Base-by-base conservation (phyloP, 176 grass and related monocot species). In the Phoenix dactylifera region DNA sequence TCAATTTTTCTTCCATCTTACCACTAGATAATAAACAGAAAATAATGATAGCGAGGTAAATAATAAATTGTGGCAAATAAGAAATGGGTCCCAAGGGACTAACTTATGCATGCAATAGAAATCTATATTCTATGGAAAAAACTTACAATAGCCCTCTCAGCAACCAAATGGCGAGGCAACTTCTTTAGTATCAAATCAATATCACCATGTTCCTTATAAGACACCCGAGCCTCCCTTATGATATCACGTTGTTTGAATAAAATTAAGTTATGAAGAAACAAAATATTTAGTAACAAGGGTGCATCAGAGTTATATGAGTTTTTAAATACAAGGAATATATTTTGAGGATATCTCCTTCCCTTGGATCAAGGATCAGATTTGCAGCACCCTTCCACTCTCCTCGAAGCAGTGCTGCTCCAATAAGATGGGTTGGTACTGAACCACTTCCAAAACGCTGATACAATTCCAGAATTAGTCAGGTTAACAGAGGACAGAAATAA, bases 321-420 rank as follows among this genome's bases (percentile, higher is more conserved):
- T 62, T 61, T 25, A 72, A 39, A 26, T 59, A 75, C 32, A 68
- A 79, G 2, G 16, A n/a, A 51, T 60, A 6, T 24, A 69, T 72
- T 64, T 78, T 63, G 24, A 98, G 93, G 93, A 98, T 98, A 98
- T 98, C 93, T 88, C 93, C 93, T 82, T 98, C 87, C 70, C 81
- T 98, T 73, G 93, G 87, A 82, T 98, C 87, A 79, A 98, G 87
- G 80, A 98, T 90, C 76, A 98, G 80, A 26, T 62, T 60, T 18
- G 87, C 79, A 83, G 84, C 81, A 91, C 1, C 57, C 68, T 85
- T 91, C 93, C 93, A 98, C 63, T 98, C 93, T 80, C 93, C 93
- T 87, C 75, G 83, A 70, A 92, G 84, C 63, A 97, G 80, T 67
- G 78, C 69, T 77, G 78, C 84, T 14, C 93, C 93, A 88, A 97